Evolutionary conservation across 2,329 filamentous ascomycete genomes (phyloP).

Genomic region (Cercospora sp.): DNA sequence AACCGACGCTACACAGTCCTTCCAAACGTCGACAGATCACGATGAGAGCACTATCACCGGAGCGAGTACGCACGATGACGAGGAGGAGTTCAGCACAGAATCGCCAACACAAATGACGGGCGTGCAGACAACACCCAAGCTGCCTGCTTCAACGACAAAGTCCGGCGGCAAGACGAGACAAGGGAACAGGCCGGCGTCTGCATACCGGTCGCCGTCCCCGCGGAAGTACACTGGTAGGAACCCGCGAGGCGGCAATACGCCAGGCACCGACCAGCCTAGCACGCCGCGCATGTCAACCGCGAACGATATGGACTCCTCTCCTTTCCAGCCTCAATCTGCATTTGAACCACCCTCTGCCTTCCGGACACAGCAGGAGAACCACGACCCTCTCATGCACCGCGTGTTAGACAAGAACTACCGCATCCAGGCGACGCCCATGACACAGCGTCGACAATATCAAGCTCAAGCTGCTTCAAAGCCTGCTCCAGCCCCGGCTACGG

Average conservation of each 20-base stretch:
- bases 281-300: conserved; percentile 33
- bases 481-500: conserved; percentile 46
- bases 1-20: conserved; percentile 35
- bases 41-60: conserved; percentile 40
- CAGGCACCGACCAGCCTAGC: conserved; percentile 33
- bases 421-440: conserved; percentile 83
- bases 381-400: conserved; percentile 82
- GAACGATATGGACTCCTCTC: conserved; percentile 47
- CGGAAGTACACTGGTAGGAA: conserved; percentile 46
- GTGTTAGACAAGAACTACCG: conserved; percentile 96
- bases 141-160: conserved; percentile 41
- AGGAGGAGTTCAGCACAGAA: conserved; percentile 65
- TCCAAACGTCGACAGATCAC: conserved; percentile 33
- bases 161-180: conserved; percentile 33
- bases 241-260: conserved; percentile 26
- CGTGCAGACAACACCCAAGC: conserved; percentile 62
- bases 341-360: conserved; percentile 40
- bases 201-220: conserved; percentile 40
- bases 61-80: conserved; percentile 38
- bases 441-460: conserved; percentile 30
- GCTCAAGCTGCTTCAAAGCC: conserved; percentile 27
- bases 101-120: conserved; percentile 53
- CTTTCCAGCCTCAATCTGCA: conserved; percentile 50
- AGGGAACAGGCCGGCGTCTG: conserved; percentile 22
- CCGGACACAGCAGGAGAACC: conserved; percentile 41